Conservation (phyloP, 306 rosid species). For the Cucumis hystrix region DNA sequence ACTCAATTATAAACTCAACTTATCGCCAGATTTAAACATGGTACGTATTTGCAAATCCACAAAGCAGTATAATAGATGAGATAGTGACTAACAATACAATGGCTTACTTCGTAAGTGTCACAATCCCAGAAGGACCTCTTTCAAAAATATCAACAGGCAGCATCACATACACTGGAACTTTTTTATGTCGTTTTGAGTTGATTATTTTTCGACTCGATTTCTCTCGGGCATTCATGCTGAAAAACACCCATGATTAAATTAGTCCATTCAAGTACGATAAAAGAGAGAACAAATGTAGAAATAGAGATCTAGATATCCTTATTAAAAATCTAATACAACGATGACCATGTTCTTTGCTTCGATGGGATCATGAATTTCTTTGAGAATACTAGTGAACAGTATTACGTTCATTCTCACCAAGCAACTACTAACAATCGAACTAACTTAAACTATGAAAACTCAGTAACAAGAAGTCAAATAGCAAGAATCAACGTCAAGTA, state of each 20-base stretch:
- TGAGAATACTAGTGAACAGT: background rate
- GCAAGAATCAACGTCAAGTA: background rate
- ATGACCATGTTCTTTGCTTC: background rate
- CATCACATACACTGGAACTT: slow-evolving; percentile 21
- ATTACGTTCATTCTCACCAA: background rate
- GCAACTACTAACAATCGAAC: background rate
- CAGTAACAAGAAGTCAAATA: background rate
- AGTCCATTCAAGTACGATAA: background rate
- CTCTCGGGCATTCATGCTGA: slow-evolving; percentile 21
- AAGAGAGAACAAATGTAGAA: background rate
- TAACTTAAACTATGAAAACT: background rate
- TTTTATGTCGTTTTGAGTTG: slow-evolving; percentile 7
- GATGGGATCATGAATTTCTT: background rate
- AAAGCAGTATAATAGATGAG: background rate
- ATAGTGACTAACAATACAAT: background rate
- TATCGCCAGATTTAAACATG: too few relatives aligned
- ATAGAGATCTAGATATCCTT: background rate
- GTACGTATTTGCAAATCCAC: background rate
- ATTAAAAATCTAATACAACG: background rate
- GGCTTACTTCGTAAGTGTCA: slow-evolving; percentile 16
- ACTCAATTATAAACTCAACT: background rate
- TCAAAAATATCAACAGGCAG: slow-evolving; percentile 21
- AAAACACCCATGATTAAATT: background rate
- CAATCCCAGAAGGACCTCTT: slow-evolving; percentile 13
- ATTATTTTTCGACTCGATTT: slow-evolving; percentile 13